Base-by-base conservation (phyloP, 1,284 basidiomycete genomes). In the Schizophyllum commune region DNA sequence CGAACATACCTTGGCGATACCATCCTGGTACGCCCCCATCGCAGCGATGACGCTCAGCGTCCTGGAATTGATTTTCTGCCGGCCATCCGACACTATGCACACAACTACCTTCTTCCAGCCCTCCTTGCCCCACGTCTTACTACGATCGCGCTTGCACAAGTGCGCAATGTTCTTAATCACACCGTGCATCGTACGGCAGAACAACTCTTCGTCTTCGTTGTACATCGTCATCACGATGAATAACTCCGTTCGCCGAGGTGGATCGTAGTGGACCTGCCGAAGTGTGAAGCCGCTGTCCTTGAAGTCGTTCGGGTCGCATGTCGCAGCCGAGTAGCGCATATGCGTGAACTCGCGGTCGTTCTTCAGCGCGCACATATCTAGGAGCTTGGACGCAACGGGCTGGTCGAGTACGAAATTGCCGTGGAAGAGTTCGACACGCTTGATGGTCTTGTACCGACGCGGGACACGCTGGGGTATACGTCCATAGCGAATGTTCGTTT, bases 111-210 rank as follows among this genome's bases (percentile, higher is more conserved):
- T 98, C 79, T 97, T 96, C 96, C 96, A 98, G 0, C 95, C 94
- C 0, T 97, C 93, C 71, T 92, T 90, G 1, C 94, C 94, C 96
- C 96, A 98, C 1, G 90, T 97, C 79, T 92, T 94, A 67, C 88
- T 91, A 60, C 91, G 75, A 55, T 89, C 88, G 20, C 93, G 79
- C 66, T 88, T 89, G 72, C 91, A 94, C 63, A 96, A 73, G 71
- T 92, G 89, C 13, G 84, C 85, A 58, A 93, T 81, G 68, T 95
- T 95, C 78, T 89, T 92, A 77, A 96, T 93, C 13, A 96, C 89
- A 61, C 94, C 94, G 67, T 94, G 88, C 92, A 96, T 94, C 0
- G 94, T 93, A 54, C 93, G 77, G 67, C 86, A 90, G 74, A 96
- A 96, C 5, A 96, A 77, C 72, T 94, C 90, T 59, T 80, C 91